Conservation (phyloP, 208 protist genomes). For the Crithidia thermophila region DNA sequence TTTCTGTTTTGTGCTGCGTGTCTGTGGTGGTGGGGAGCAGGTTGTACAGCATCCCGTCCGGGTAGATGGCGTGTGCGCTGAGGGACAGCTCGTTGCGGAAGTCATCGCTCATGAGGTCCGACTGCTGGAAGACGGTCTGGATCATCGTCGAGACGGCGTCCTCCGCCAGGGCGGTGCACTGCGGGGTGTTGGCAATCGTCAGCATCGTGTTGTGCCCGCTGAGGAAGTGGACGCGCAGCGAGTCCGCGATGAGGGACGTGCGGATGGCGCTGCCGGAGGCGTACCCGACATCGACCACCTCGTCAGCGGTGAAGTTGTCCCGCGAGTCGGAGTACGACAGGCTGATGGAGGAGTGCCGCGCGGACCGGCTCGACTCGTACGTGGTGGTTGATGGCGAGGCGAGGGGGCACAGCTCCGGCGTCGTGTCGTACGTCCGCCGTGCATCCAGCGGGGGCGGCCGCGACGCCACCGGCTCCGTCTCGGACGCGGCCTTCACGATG, state of each 20-base stretch:
- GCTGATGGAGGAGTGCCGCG: not conserved
- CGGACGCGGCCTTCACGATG: conserved; percentile 10
- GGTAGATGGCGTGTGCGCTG: conserved; percentile 32
- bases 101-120: conserved; percentile 14
- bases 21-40: conserved; percentile 33
- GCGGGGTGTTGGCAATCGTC: conserved; percentile 37
- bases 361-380: not conserved
- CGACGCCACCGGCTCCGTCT: not conserved
- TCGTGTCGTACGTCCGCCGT: not conserved
- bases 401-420: conserved; percentile 17
- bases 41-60: conserved; percentile 27
- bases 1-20: not conserved
- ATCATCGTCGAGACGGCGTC: conserved; percentile 34
- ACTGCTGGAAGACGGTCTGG: conserved; percentile 18
- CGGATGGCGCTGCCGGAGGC: conserved; percentile 8
- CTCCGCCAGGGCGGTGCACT: conserved; percentile 34
- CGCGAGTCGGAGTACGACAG: not conserved
- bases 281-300: conserved; percentile 37
- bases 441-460: conserved; percentile 17
- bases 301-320: conserved; percentile 28
- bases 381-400: not conserved
- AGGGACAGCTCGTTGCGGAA: conserved; percentile 35
- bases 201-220: conserved; percentile 44
- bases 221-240: conserved; percentile 37
- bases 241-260: conserved; percentile 17